phyloP scores from a whole-genome alignment of 768 basidiomycete species.

The Asterophora lycoperdoides region DNA sequence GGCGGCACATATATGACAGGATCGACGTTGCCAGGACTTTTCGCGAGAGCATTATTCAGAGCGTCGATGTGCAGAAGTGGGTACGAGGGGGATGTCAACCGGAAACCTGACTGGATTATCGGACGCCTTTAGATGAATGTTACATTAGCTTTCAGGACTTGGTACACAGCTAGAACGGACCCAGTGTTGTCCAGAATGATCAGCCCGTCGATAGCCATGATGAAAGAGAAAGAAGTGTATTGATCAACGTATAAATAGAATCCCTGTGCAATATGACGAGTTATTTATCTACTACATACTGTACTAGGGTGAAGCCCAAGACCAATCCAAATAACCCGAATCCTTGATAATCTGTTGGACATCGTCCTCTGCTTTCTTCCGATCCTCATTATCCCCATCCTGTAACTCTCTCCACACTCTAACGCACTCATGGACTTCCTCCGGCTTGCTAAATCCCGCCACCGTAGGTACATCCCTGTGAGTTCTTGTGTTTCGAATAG shows the following conservation, averaged over 20 bases:
- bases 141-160: constrained; percentile 16
- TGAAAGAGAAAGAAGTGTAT: constrained; percentile 2
- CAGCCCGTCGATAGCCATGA: constrained; percentile 77
- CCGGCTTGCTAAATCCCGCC: constrained; percentile 62
- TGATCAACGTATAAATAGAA: no score
- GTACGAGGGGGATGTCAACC: constrained; percentile 69
- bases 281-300: no score
- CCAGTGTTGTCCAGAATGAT: constrained; percentile 74
- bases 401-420: constrained; percentile 62
- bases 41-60: constrained; percentile 66
- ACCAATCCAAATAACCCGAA: constrained; percentile 57
- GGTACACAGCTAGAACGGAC: constrained; percentile 37
- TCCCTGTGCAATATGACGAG: no score
- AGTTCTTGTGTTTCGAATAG: constrained; percentile 46
- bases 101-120: constrained; percentile 89
- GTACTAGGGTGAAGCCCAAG: constrained; percentile 71
- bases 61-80: constrained; percentile 85
- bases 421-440: constrained; percentile 74
- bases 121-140: constrained; percentile 46
- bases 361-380: constrained; percentile 41
- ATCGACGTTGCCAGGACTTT: constrained; percentile 55
- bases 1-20: constrained; percentile 68
- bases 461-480: constrained; percentile 55
- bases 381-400: constrained; percentile 30
- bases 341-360: constrained; percentile 43